Percentiles rank a stretch among this genome's conserved stretches.
Conservation (phyloP, 2,329 filamentous ascomycete genomes). For the Microthyrium microscopicum region DNA sequence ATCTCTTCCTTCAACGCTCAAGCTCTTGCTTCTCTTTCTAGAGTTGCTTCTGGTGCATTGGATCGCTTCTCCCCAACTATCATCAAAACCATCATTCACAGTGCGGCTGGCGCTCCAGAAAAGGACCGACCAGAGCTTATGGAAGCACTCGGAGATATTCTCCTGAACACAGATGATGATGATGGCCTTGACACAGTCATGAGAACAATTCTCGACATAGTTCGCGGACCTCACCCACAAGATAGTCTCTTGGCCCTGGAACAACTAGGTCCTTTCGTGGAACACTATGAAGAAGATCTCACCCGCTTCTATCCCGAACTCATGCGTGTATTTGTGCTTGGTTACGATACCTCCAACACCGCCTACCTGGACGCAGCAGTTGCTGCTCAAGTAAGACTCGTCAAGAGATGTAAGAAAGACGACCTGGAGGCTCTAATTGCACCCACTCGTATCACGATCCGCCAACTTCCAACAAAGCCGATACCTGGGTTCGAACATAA, state of each 20-base stretch:
- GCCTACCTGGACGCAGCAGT: conserved; percentile 82
- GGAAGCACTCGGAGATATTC: conserved; percentile 57
- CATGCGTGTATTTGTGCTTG: conserved; percentile 74
- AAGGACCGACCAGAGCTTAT: conserved; percentile 58
- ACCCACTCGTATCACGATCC: conserved; percentile 71
- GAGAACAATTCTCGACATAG: conserved; percentile 73
- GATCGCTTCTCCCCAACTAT: conserved; percentile 78
- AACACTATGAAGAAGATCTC: conserved; percentile 66
- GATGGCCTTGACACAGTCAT: conserved; percentile 92
- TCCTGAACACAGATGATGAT: conserved; percentile 86
- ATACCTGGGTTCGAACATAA: conserved; percentile 77
- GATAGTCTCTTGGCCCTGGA: conserved; percentile 62
- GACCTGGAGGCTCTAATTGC: conserved; percentile 90
- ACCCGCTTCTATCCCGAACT: conserved; percentile 93
- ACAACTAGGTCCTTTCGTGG: conserved; percentile 78
- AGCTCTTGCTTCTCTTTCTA: conserved; percentile 79
- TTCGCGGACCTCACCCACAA: conserved; percentile 85
- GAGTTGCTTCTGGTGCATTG: conserved; percentile 82
- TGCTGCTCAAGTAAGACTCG: conserved; percentile 73
- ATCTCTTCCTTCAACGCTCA: conserved; percentile 92
- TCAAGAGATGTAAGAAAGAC: conserved; percentile 80
- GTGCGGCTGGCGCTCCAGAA: conserved; percentile 63
- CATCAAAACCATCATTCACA: conserved; percentile 87
- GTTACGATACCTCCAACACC: conserved; percentile 73
- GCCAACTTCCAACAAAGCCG: conserved; percentile 68